A percentile compares a stretch with the other conserved stretches of the same genome.
Conservation (phyloP, 139 green algal species). For the Asterochloris erici region DNA sequence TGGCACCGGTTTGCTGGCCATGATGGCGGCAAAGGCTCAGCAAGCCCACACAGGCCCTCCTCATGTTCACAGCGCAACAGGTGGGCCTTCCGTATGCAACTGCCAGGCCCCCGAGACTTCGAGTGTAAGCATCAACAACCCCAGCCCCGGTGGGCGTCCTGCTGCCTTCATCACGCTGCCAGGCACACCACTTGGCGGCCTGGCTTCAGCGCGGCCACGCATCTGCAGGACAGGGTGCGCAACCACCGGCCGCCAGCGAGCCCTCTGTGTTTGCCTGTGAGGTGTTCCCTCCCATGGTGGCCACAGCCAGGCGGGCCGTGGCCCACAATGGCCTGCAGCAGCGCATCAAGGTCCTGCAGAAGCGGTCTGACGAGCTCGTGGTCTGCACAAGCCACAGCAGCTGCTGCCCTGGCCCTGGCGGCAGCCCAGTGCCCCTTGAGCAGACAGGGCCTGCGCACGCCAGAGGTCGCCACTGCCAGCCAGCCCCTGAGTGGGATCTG, state of each 20-base stretch:
- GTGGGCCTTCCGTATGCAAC: neutral
- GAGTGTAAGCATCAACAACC: neutral
- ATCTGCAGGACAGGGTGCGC: neutral
- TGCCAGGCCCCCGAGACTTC: neutral
- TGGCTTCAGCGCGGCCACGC: neutral
- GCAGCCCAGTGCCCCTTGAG: neutral
- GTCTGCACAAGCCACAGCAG: neutral
- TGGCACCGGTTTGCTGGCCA: conserved; percentile 57
- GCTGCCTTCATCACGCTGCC: neutral
- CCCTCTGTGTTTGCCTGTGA: conserved; percentile 40
- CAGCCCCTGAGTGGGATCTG: neutral
- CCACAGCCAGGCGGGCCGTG: conserved; percentile 27
- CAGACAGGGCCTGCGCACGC: neutral
- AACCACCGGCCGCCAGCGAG: too few relatives aligned
- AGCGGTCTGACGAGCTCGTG: conserved; percentile 42
- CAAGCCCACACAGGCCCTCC: neutral
- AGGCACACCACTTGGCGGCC: neutral
- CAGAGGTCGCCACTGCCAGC: neutral
- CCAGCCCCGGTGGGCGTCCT: neutral
- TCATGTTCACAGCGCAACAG: neutral
- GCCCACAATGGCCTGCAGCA: conserved; percentile 27
- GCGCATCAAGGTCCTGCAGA: conserved; percentile 27
- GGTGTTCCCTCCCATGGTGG: conserved; percentile 55
- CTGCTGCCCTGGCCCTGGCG: neutral
- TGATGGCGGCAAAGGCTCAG: conserved; percentile 38